Evolutionary conservation across 169 alveolate species (phyloP).

Genomic region (Cryptosporidium muris): DNA sequence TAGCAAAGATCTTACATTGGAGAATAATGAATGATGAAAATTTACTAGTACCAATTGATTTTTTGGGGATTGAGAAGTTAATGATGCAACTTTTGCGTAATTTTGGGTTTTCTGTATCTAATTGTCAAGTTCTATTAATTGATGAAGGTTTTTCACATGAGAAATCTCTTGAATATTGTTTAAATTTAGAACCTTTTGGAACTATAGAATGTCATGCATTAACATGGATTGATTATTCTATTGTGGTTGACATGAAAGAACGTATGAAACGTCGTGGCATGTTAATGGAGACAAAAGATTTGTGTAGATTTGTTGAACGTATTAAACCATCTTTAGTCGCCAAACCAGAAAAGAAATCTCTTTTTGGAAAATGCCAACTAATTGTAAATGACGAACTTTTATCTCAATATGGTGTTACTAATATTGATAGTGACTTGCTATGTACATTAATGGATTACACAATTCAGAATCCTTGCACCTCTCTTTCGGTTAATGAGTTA

Average conservation of each 20-base stretch:
- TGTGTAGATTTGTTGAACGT: conserved; percentile 57
- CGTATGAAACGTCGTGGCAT: conserved; percentile 68
- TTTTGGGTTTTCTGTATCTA: conserved; percentile 36
- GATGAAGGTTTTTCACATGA: conserved; percentile 31
- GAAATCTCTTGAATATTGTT: conserved; percentile 42
- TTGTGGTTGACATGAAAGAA: conserved; percentile 49
- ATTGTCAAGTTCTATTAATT: conserved; percentile 42
- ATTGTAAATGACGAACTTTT: conserved; percentile 31
- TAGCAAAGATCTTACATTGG: conserved; percentile 55
- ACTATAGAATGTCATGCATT: conserved; percentile 57
- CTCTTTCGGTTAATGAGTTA: conserved; percentile 28
- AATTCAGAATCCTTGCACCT: conserved; percentile 46
- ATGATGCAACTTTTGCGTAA: conserved; percentile 41
- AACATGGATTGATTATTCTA: conserved; percentile 64
- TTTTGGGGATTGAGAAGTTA: conserved; percentile 17
- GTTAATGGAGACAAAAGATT: conserved; percentile 61
- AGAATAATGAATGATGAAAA: conserved; percentile 58
- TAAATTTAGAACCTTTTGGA: conserved; percentile 62
- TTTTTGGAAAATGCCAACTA: conserved; percentile 48
- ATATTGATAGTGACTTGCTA: conserved; percentile 52
- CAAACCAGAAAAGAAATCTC: conserved; percentile 54
- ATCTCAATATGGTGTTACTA: conserved; percentile 40
- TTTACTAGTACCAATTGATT: conserved; percentile 7
- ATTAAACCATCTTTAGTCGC: conserved; percentile 66
- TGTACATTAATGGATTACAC: conserved; percentile 64